Conservation (phyloP, 2,329 filamentous ascomycete species). For the Thielaviopsis musarum region DNA sequence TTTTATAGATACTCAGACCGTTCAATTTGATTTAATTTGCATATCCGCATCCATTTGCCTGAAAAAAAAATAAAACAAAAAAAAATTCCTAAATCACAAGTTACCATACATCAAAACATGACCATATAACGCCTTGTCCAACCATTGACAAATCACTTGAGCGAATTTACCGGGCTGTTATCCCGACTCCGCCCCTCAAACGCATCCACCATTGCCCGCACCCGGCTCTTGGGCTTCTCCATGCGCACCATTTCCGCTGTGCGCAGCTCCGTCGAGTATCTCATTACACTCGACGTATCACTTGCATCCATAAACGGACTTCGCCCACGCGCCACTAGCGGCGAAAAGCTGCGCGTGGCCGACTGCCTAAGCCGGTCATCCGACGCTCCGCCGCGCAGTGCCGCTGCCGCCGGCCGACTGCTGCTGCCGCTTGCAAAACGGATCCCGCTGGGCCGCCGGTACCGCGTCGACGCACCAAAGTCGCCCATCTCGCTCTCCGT, state of each 20-base stretch:
- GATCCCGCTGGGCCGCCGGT: not conserved
- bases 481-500: not conserved
- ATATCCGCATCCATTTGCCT: not conserved
- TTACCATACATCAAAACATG: not conserved
- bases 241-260: constrained; percentile 31
- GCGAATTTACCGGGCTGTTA: constrained; percentile 21
- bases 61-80: constrained; percentile 1
- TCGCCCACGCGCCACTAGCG: constrained; percentile 1
- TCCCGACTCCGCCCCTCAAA: constrained; percentile 32
- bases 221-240: constrained; percentile 27
- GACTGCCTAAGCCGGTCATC: not conserved
- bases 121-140: not conserved
- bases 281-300: constrained; percentile 1
- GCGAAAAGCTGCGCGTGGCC: constrained; percentile 5
- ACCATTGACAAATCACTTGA: not conserved
- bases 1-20: not conserved
- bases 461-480: not conserved
- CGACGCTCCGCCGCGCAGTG: constrained; percentile 1
- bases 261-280: constrained; percentile 7
- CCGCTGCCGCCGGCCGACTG: not conserved
- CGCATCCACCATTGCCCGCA: constrained; percentile 38
- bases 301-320: constrained; percentile 8
- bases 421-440: not conserved
- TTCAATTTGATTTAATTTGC: not conserved
- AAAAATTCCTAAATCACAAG: not conserved